Conservation (phyloP, 2,329 filamentous ascomycete species). For the Ilyonectria mors-panacis region DNA sequence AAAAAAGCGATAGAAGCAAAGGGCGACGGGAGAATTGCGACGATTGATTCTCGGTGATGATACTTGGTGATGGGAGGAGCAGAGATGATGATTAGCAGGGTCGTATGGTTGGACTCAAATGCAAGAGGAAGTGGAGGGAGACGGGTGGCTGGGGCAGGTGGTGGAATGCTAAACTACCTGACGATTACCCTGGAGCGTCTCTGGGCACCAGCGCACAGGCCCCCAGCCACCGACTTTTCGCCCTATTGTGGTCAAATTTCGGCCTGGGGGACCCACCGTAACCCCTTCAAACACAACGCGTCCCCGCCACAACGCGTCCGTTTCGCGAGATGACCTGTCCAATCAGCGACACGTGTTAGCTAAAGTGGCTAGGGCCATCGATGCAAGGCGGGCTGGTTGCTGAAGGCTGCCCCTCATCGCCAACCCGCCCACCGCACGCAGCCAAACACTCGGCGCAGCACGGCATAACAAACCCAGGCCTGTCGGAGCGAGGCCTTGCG, state of each 20-base stretch:
- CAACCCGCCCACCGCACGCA: conserved; percentile 17
- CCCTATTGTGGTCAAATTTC: conserved; percentile 35
- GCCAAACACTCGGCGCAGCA: conserved; percentile 31
- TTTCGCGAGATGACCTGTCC: conserved; percentile 48
- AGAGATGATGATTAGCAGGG: conserved; percentile 45
- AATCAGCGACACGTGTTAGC: conserved; percentile 39
- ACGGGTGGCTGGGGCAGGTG: conserved; percentile 47
- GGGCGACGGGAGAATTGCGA: conserved; percentile 32
- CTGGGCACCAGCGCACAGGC: conserved; percentile 29
- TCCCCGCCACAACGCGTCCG: conserved; percentile 46
- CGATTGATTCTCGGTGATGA: conserved; percentile 43
- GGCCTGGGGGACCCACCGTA: conserved; percentile 37
- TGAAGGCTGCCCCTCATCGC: conserved; percentile 24
- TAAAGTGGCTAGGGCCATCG: background rate
- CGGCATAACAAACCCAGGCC: conserved; percentile 21
- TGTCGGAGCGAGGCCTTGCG: conserved; percentile 1
- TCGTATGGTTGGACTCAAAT: conserved; percentile 43
- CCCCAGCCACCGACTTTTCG: conserved; percentile 46
- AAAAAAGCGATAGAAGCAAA: conserved; percentile 8
- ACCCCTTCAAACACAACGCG: conserved; percentile 38
- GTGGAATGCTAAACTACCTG: conserved; percentile 28
- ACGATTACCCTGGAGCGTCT: conserved; percentile 45
- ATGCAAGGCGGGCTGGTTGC: background rate
- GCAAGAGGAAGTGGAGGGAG: conserved; percentile 40
- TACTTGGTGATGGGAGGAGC: conserved; percentile 44